Evolutionary conservation across 73 alveolate genomes (phyloP), one percentile per base, ranked within the genome.

Genomic region (Paraurostyla sp.): DNA sequence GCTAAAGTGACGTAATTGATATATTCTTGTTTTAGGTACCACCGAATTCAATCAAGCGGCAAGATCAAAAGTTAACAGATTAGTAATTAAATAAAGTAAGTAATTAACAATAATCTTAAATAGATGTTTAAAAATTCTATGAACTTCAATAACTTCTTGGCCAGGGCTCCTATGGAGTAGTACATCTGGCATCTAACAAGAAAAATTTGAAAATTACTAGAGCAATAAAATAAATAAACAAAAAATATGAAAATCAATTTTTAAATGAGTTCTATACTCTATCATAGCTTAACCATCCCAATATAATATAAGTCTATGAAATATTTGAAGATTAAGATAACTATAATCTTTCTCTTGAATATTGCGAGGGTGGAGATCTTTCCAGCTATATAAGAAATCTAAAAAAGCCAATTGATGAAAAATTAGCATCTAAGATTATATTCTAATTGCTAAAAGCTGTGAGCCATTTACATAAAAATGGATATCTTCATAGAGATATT

Each of bases 401-500:
- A 3, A 3, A 73, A 29, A 46, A 84, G 41, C 51, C 90, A 29
- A 49, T 75, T 68, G 92, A 83, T 29, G 71, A 60, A 59, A 94
- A 93, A 56, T 48, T 93, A 13, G 98, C 97, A n/a, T 96, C 98
- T 33, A 93, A 95, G 65, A 62, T 93, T 40, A 95, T 93, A 94
- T 76, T 71, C 38, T 94, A 96, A 73, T 83, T 97, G 0, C 83
- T 96, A 18, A 54, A 92, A 25, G 99, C 98, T 27, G 91, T 95
- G 32, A 80, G 83, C 58, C 93, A 97, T 76, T 95, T 99, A 42
- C 99, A 97, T 87, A 71, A 89, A 51, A 88, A 90, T 85, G 91
- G 93, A 40, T 93, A 95, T 23, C 94, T 96, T 30, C 99, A 97
- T 80, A 75, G 99, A 81, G 99, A 97, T 76, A 54, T 97, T 13